Conservation (phyloP, 176 grass and related monocot species). For the Carex kokanica region DNA sequence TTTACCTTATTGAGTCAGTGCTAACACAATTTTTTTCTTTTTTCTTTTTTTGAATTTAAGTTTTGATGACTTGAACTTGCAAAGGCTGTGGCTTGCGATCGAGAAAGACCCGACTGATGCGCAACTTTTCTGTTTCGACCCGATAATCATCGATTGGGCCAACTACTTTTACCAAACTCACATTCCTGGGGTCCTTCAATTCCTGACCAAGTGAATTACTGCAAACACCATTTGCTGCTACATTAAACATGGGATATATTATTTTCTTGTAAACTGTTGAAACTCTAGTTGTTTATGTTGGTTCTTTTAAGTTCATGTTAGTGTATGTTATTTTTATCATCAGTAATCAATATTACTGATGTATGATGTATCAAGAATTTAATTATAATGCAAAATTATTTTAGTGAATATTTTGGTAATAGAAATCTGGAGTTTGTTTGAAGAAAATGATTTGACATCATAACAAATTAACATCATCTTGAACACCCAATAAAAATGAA, state of each 20-base stretch:
- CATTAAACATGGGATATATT: background rate
- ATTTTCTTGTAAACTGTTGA: background rate
- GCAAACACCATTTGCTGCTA: background rate
- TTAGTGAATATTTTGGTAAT: background rate
- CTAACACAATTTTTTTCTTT: background rate
- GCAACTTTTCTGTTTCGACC: slow-evolving; percentile 24
- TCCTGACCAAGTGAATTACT: slow-evolving; percentile 26
- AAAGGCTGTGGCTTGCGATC: slow-evolving; percentile 23
- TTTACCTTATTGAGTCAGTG: too few relatives aligned
- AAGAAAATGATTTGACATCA: background rate
- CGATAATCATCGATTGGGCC: slow-evolving; percentile 30
- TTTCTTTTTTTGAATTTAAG: background rate
- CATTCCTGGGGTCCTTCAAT: slow-evolving; percentile 31
- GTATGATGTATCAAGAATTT: background rate
- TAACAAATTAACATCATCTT: background rate
- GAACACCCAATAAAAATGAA: background rate
- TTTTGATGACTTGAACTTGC: slow-evolving; percentile 37
- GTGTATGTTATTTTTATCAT: background rate
- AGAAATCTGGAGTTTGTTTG: background rate
- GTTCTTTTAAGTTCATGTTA: background rate
- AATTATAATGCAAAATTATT: background rate
- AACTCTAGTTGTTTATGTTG: background rate
- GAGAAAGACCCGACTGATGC: background rate
- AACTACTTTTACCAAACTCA: slow-evolving; percentile 25
- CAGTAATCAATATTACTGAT: background rate